A percentile compares a stretch with the other conserved stretches of the same genome.
Conservation (phyloP, 306 rosid species). For the Cucurbita moschata region DNA sequence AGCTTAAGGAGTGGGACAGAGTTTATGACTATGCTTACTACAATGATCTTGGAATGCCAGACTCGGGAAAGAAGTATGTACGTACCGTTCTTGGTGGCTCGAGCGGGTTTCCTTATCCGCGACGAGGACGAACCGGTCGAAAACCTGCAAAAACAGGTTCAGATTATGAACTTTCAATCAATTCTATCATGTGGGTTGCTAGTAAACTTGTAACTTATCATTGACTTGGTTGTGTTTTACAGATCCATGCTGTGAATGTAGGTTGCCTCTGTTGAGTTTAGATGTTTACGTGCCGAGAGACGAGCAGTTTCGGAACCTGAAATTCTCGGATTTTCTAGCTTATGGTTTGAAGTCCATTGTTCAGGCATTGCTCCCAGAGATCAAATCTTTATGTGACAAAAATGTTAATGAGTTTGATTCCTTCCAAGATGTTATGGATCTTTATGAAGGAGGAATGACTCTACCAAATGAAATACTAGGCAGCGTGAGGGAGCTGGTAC, state of each 20-base stretch:
- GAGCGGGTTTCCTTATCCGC: constrained; percentile 51
- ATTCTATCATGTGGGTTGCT: not conserved
- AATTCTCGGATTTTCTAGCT: constrained; percentile 72
- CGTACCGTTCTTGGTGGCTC: constrained; percentile 82
- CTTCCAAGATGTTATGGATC: constrained; percentile 43
- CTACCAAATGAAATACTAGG: constrained; percentile 31
- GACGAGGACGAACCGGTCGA: constrained; percentile 78
- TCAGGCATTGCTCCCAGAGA: constrained; percentile 61
- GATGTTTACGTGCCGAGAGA: constrained; percentile 76
- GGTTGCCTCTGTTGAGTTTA: constrained; percentile 55
- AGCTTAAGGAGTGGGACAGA: constrained; percentile 87
- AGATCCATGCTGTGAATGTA: constrained; percentile 58
- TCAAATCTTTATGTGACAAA: constrained; percentile 51
- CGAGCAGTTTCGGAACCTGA: constrained; percentile 55
- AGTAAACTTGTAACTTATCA: not conserved
- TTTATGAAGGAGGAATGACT: constrained; percentile 49
- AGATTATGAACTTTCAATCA: not conserved
- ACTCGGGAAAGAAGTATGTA: constrained; percentile 26
- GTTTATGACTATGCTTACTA: constrained; percentile 83
- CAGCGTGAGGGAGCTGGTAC: constrained; percentile 42
- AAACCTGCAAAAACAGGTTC: constrained; percentile 44
- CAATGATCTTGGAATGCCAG: constrained; percentile 77
- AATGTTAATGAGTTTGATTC: constrained; percentile 73
- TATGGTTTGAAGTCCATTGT: constrained; percentile 55
- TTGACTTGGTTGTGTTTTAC: constrained; percentile 10